Evolutionary conservation across 352 stramenopile genomes (phyloP), one percentile per base, ranked within the genome.

Genomic region (Blastocystis sp.): DNA sequence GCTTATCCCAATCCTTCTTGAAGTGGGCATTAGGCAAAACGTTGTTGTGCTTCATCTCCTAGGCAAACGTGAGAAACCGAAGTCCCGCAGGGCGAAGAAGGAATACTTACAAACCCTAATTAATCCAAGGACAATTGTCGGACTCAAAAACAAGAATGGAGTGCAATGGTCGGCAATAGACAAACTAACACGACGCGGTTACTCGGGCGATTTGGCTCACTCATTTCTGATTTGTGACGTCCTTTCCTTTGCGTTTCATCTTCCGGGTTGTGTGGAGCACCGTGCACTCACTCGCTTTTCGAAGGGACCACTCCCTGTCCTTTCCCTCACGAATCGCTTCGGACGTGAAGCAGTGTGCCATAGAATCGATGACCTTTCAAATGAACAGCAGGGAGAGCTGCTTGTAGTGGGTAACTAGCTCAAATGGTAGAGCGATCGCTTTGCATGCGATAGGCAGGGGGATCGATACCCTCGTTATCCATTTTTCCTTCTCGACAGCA

Each of bases 1-100:
- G 61, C 37, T 89, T 77, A 93, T 97, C 93, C 95, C 97, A 99
- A 93, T 99, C 98, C 95, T 99, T 99, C 94, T 98, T 95, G 95
- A 98, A 99, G 93, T 99, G 97, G 91, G 96, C 96, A 93, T 99
- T 99, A 81, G 97, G 96, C 93, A 99, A 96, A 92, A 98, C 95
- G 74, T 82, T 82, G 74, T 82, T 82, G 29, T 82, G 74, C 74
- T 82, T 82, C 39, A 77, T 81, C 66, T 29, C 39, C 71, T 81
- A 81, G 10, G 50, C 37, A 41, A 9, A 31, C 1, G 16, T 81
- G 33, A 81, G 71, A 31, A 65, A 59, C 13, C 26, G 13, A 1
- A 3, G 33, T 66, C 71, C 13, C 29, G 21, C 24, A 81, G 45
- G 24, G 66, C 12, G n/a, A 50, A 29, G 0, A 41, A 67, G n/a